These are phyloP conservation scores for Fusarium tuaranense DNA, from an alignment of 2,329 filamentous ascomycete genomes.

Conservation along the genomic window DNA sequence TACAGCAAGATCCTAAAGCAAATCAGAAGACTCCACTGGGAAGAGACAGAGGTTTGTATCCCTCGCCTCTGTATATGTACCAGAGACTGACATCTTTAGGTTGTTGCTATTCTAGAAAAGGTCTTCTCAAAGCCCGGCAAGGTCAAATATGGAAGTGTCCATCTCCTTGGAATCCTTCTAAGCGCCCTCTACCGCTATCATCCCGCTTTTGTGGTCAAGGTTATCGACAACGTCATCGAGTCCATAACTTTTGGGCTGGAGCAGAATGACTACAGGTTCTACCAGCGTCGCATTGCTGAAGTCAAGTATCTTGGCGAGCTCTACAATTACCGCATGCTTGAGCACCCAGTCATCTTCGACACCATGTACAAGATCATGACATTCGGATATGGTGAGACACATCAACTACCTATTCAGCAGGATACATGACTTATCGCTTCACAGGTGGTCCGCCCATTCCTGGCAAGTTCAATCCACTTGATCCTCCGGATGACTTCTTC, in stretches of 20 bases:
- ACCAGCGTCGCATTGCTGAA: conserved; percentile 93
- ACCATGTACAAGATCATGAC: conserved; percentile 94
- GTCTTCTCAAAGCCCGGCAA: conserved; percentile 97
- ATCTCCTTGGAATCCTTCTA: conserved; percentile 89
- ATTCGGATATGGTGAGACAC: conserved; percentile 79
- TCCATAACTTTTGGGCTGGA: conserved; percentile 89
- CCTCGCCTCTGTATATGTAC: too few relatives aligned
- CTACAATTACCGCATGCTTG: conserved; percentile 97
- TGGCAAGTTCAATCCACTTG: conserved; percentile 80
- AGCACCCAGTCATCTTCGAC: conserved; percentile 95
- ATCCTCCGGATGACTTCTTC: conserved; percentile 95
- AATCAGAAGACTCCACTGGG: conserved; percentile 96
- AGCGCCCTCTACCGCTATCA: conserved; percentile 93
- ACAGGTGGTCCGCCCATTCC: conserved; percentile 82
- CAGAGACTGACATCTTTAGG: conserved; percentile 51
- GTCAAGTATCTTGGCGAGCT: conserved; percentile 97
- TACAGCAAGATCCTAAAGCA: conserved; percentile 95
- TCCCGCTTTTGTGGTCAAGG: conserved; percentile 87
- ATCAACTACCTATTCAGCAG: background rate
- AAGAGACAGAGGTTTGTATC: conserved; percentile 79
- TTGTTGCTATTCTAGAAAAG: conserved; percentile 84
- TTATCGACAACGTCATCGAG: conserved; percentile 93
- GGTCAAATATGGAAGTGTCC: conserved; percentile 97
- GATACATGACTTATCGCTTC: conserved; percentile 23
- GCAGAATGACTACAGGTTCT: conserved; percentile 97